Base-by-base conservation (phyloP, 352 stramenopile species). In the Thalassiosira oceanica region DNA sequence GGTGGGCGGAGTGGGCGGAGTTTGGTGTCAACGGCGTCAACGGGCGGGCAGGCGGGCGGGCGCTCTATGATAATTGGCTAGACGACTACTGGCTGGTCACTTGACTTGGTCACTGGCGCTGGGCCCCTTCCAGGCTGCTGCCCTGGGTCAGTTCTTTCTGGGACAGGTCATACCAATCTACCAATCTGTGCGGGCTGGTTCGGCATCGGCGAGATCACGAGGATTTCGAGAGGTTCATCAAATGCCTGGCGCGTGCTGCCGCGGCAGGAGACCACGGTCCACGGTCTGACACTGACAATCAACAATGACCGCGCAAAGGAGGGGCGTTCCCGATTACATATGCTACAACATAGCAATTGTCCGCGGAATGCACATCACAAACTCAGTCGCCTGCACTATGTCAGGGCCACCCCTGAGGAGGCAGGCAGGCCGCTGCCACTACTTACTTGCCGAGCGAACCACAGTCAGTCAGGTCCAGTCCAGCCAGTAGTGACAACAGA, bases 141-240 rank as follows among this genome's bases (percentile, higher is more conserved):
- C 54, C 23, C 41, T 56, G 15, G 23, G 18, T 7, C 26, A 28
- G 20, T 64, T 64, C 26, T 35, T 45, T 28, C 15, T 15, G 15
- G 42, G 54, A 11, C 1, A 41, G 15, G 54, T 64, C 1, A 18
- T 64, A 13, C 54, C 54, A 10, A 11, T 64, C 10, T 2, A n/a
- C n/a, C n/a, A n/a, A 1, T 50, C 35, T 24, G 13, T 13, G 37
- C 10, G 5, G 7, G 15, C n/a, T 39, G n/a, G 16, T 46, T 46
- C 13, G 37, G 15, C 13, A 46, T 13, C 7, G 16, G 15, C 6
- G 37, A 5, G 15, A 46, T 8, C 13, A 46, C 15, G 8, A 13
- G 7, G 42, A 49, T n/a, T 54, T 54, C 20, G 45, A 54, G 26
- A 54, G 39, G 20, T 15, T 54, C 5, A 54, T 54, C 45, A 54